A percentile compares a stretch with the other conserved stretches of the same genome.
These are phyloP conservation scores for Marchantia paleacea DNA, from an alignment of 225 moss, liverwort and hornwort species.

Conservation along the genomic window DNA sequence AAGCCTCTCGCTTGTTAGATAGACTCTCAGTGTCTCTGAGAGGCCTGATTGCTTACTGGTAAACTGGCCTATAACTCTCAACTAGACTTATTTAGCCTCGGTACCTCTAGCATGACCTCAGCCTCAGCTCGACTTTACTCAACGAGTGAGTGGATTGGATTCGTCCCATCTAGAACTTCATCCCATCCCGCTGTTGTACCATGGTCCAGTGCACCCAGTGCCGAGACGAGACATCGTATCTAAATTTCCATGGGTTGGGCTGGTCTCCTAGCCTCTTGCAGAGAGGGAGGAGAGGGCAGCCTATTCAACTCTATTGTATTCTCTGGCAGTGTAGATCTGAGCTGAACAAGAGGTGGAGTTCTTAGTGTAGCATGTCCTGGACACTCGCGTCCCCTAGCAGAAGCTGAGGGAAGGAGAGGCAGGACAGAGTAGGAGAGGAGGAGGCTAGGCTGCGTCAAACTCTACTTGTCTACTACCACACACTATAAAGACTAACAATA, in stretches of 20 bases:
- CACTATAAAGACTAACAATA: neutral
- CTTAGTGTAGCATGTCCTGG: neutral
- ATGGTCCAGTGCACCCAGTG: no score
- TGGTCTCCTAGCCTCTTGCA: no score
- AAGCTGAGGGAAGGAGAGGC: no score
- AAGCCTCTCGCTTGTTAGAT: neutral
- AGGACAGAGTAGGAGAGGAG: no score
- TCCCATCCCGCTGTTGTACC: no score
- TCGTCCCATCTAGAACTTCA: no score
- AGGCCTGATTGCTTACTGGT: neutral
- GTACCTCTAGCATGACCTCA: neutral
- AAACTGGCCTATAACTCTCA: neutral
- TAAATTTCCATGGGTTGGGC: no score
- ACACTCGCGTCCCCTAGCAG: neutral
- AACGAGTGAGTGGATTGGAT: neutral
- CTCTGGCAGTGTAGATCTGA: neutral
- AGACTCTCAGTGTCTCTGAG: neutral
- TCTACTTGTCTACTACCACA: no score
- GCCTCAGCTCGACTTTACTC: neutral
- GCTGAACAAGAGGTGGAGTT: neutral
- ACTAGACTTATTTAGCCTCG: neutral
- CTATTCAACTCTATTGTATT: neutral
- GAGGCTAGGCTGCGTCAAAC: no score
- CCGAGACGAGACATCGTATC: no score
- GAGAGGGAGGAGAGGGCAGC: no score